Conservation (phyloP, 306 rosid genomes). For the Begonia peltatifolia region DNA sequence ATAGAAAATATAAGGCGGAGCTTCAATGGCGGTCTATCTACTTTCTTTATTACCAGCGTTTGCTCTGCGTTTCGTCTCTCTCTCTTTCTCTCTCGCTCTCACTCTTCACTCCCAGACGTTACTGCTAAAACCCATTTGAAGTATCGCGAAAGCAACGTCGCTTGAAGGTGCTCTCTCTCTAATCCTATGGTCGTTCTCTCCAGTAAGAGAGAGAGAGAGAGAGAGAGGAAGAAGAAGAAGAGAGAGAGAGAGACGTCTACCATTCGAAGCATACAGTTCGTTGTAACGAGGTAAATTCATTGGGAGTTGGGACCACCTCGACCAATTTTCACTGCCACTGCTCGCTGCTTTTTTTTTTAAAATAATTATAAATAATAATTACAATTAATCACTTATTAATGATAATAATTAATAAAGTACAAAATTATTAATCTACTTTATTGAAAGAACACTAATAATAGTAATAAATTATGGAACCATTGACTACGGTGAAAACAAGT, state of each 20-base stretch:
- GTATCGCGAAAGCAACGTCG: constrained; percentile 14
- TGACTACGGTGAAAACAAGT: too few species aligned
- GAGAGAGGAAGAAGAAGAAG: background rate
- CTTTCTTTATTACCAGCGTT: background rate
- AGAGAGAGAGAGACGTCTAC: background rate
- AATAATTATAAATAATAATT: too few species aligned
- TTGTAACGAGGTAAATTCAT: background rate
- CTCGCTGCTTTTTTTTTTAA: too few species aligned
- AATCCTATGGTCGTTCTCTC: too few species aligned
- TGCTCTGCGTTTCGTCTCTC: too few species aligned
- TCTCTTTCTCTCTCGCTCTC: background rate
- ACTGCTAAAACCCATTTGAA: constrained; percentile 9
- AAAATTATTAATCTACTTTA: too few species aligned
- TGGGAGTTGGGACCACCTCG: background rate
- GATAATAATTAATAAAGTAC: too few species aligned
- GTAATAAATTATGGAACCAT: too few species aligned
- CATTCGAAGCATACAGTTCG: background rate
- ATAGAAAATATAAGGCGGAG: constrained; percentile 8
- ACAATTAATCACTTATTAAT: too few species aligned
- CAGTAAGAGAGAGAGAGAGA: background rate
- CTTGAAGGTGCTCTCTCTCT: constrained; percentile 9
- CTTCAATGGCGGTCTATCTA: constrained; percentile 54
- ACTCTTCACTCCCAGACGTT: constrained; percentile 3
- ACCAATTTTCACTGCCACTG: too few species aligned
- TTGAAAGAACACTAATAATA: too few species aligned